phyloP scores from a whole-genome alignment of 2,329 filamentous ascomycete species.

The Venturia nashicola region DNA sequence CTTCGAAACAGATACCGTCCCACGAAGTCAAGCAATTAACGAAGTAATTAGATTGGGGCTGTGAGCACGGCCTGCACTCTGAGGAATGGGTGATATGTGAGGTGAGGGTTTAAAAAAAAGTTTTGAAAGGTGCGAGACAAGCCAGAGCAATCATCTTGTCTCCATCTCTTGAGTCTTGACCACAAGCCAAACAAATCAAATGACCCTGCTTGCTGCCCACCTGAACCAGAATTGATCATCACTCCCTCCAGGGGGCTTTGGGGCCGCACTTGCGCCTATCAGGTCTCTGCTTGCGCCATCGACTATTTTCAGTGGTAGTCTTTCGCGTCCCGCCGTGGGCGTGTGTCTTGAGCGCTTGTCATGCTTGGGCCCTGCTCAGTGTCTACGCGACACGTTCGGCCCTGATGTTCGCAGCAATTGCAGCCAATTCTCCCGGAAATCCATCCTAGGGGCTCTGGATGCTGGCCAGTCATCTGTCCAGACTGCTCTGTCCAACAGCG shows the following conservation, averaged over 20 bases:
- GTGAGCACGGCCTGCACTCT: not conserved
- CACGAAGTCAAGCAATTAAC: not conserved
- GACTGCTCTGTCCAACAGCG: no score
- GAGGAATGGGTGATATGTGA: no score
- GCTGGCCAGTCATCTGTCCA: no score
- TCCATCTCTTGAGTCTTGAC: no score
- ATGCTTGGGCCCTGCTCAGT: no score
- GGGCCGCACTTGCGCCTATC: not conserved
- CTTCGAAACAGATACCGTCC: not conserved
- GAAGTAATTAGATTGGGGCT: conserved; percentile 1
- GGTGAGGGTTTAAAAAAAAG: no score
- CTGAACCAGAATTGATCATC: conserved; percentile 1
- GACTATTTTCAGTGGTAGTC: no score
- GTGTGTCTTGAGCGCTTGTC: not conserved
- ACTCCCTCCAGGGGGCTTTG: not conserved
- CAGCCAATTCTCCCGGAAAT: no score
- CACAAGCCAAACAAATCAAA: conserved; percentile 4
- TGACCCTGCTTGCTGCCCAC: not conserved
- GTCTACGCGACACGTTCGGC: not conserved
- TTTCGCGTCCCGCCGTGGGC: no score
- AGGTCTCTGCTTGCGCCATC: conserved; percentile 1
- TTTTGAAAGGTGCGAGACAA: no score
- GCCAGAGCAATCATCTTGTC: not conserved
- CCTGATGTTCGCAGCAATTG: not conserved
- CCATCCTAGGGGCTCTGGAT: no score